Percentiles rank a stretch among this genome's conserved stretches.
phyloP scores from a whole-genome alignment of 2,329 filamentous ascomycete species.

The Epichloe festucae region DNA sequence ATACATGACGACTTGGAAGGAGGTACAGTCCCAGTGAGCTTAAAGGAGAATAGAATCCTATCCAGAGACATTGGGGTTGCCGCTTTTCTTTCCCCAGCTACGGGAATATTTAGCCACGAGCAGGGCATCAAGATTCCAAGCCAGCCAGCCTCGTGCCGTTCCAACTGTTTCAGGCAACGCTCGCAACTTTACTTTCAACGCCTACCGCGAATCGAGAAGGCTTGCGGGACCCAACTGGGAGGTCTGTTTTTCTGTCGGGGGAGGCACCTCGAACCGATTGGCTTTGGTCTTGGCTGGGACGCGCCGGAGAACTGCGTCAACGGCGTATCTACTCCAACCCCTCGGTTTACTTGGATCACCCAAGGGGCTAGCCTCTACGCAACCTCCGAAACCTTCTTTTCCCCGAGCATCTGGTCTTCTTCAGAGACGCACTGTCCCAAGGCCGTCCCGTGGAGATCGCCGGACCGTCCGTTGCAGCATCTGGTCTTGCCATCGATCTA shows the following conservation, averaged over 20 bases:
- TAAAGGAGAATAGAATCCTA: neutral
- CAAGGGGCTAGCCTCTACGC: slow-evolving; percentile 2
- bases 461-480: slow-evolving; percentile 7
- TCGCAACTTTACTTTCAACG: neutral
- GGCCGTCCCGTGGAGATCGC: slow-evolving; percentile 7
- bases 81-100: neutral
- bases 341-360: neutral
- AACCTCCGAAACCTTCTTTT: slow-evolving; percentile 3
- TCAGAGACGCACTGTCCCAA: slow-evolving; percentile 2
- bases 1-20: neutral
- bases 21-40: neutral
- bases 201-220: neutral
- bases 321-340: neutral
- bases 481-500: slow-evolving; percentile 8
- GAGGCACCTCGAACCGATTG: neutral
- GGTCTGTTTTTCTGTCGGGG: neutral
- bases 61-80: neutral
- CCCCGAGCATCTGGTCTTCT: neutral
- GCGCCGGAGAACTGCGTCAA: neutral
- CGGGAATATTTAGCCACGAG: slow-evolving; percentile 1
- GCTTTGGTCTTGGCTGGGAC: neutral
- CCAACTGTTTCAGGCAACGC: slow-evolving; percentile 1
- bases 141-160: neutral
- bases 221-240: neutral
- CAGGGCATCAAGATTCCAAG: neutral